Percentiles rank a stretch among this genome's conserved stretches.
Conservation (phyloP, 805 yeast species). For the Metschnikowia cerradonensis region DNA sequence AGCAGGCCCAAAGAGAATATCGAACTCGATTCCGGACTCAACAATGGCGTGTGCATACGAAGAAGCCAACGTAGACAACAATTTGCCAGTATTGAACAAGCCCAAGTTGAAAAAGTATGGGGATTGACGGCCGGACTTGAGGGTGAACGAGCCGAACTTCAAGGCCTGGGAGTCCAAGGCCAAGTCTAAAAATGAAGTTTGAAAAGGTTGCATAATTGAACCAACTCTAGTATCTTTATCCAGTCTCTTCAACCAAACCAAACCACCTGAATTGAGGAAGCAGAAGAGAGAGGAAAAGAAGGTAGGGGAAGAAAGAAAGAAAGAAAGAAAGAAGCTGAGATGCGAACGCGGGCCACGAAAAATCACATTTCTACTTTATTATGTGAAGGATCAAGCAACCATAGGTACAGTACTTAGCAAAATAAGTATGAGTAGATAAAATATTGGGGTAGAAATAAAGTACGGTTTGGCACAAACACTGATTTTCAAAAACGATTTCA, state of each 20-base stretch:
- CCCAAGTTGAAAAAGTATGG: constrained; percentile 89
- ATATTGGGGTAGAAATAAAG: too few species aligned
- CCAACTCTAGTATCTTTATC: neutral
- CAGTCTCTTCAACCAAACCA: constrained; percentile 4
- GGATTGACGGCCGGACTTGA: constrained; percentile 89
- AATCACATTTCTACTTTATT: neutral
- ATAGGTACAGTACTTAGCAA: neutral
- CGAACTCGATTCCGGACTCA: constrained; percentile 77
- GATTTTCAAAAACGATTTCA: too few species aligned
- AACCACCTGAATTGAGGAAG: constrained; percentile 11
- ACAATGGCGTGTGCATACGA: constrained; percentile 89
- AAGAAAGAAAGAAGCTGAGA: neutral
- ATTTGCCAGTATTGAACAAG: constrained; percentile 74
- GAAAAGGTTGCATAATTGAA: constrained; percentile 42
- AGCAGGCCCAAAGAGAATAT: constrained; percentile 94
- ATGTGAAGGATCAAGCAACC: neutral
- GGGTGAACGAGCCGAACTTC: constrained; percentile 82
- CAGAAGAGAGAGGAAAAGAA: constrained; percentile 8
- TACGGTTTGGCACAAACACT: too few species aligned
- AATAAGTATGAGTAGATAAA: too few species aligned
- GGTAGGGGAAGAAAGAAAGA: constrained; percentile 6
- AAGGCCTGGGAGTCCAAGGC: constrained; percentile 82
- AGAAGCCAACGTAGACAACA: constrained; percentile 74
- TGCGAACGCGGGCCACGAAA: neutral
- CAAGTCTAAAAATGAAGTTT: constrained; percentile 67